Percentiles rank a stretch among this genome's conserved stretches.
Conservation (phyloP, 2,329 filamentous ascomycete species). For the Arthroderma sp. region DNA sequence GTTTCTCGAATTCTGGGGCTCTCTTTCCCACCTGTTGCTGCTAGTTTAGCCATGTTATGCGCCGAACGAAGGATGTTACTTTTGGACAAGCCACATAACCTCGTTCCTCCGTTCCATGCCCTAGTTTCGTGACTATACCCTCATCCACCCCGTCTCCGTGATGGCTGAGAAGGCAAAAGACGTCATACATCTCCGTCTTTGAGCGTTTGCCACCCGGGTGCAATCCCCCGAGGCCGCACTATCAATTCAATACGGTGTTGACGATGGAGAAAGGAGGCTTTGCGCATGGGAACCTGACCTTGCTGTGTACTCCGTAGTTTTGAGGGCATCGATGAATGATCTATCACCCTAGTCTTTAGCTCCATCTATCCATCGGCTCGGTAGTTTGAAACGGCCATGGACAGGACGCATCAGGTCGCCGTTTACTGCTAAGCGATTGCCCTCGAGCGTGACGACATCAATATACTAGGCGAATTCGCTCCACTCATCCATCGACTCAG, state of each 20-base stretch:
- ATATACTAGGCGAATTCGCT: not conserved
- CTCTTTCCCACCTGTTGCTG: not conserved
- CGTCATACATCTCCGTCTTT: not conserved
- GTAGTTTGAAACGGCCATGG: not conserved
- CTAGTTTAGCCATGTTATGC: not conserved
- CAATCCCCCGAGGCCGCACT: not conserved
- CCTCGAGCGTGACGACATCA: not conserved
- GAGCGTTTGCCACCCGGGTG: conserved; percentile 4
- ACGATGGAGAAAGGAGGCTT: not conserved
- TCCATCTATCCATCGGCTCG: not conserved
- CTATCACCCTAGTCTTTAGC: not conserved
- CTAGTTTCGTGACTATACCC: not conserved
- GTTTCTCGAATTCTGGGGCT: not conserved
- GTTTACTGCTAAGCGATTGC: not conserved
- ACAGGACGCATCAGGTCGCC: not conserved
- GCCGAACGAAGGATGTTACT: not conserved
- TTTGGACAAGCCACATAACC: not conserved
- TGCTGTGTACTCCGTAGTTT: not conserved
- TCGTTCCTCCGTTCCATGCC: not conserved
- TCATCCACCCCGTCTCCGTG: not conserved
- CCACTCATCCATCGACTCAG: not conserved
- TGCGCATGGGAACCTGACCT: not conserved
- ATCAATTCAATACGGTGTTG: not conserved
- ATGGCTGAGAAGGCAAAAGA: not conserved
- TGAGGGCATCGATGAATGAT: not conserved